Evolutionary conservation across 768 basidiomycete species (phyloP), one percentile per base, ranked within the genome.

Genomic region (Boletus rex-veris): DNA sequence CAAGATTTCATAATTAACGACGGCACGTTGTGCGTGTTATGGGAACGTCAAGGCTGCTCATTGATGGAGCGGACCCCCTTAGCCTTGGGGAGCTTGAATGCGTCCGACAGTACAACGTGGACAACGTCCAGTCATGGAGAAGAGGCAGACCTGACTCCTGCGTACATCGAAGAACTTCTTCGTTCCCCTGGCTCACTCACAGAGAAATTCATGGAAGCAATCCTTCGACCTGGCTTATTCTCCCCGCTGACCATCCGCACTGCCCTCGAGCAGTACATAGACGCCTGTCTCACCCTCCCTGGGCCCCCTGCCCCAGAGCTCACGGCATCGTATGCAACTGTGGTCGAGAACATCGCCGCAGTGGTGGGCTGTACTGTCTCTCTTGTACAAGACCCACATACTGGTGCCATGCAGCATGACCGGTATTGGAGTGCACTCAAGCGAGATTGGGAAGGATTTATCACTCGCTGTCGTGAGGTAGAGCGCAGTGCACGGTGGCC

Each of bases 371-470:
- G 88, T 63, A 88, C 89, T 0, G 87, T 98, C 46, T 78, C 77
- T 50, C 75, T 95, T 35, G 80, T 82, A 58, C 78, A 79, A 39
- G 87, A 90, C 63, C 77, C 85, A 0, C 83, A 87, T 55, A 93
- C 90, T 3, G 93, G 93, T 15, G 86, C 86, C 36, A 77, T 83
- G 43, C 84, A 88, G 58, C 78, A 92, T 64, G 82, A 83, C 42
- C 85, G 84, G 41, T 93, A 92, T 65, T 88, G 90, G 84, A 87
- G 82, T 60, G 84, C 87, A 0, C 71, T 97, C 61, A 94, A 91
- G 68, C 75, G 90, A 43, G 94, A 98, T 62, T 98, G 96, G 95
- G 90, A 98, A 64, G 93, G 95, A 4, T 95, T 98, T 63, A 84
- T 95, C 56, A 88, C 94, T 8, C 81, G 91, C 52, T 94, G 92